Evolutionary conservation across 352 stramenopile genomes (phyloP).

Genomic region (Pythium plurisporium): DNA sequence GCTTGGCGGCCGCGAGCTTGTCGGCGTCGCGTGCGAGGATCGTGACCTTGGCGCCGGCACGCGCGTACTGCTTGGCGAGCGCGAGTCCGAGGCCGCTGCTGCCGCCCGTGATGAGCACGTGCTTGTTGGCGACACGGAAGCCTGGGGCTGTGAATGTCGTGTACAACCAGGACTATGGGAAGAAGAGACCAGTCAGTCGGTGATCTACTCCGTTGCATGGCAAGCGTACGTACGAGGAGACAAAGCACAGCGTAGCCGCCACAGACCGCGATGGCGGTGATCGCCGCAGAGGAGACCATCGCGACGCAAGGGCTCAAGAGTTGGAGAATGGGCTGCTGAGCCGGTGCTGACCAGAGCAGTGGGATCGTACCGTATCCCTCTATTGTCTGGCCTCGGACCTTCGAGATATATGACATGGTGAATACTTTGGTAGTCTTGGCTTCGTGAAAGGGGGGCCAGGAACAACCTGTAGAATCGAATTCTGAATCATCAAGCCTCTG

Average conservation of each 20-base stretch:
- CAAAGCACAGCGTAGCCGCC: conserved; percentile 33
- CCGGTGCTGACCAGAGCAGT: too few species aligned
- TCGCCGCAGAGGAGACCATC: conserved; percentile 3
- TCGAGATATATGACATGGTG: too few species aligned
- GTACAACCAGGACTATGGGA: conserved; percentile 49
- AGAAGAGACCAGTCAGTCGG: neutral
- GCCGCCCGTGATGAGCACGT: conserved; percentile 53
- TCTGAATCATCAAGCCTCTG: too few species aligned
- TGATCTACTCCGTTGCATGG: neutral
- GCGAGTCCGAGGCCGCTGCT: conserved; percentile 45
- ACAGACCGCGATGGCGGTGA: neutral
- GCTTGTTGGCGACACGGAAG: conserved; percentile 43
- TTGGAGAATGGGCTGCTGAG: too few species aligned
- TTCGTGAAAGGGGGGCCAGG: too few species aligned
- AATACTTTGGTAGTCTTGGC: too few species aligned
- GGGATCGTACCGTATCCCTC: too few species aligned
- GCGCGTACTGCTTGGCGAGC: conserved; percentile 58
- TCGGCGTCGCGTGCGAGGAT: conserved; percentile 41
- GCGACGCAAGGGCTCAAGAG: too few species aligned
- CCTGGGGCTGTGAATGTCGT: conserved; percentile 37
- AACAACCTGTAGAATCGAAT: too few species aligned
- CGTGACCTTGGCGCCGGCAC: conserved; percentile 43
- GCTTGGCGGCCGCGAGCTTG: conserved; percentile 30
- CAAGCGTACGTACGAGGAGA: conserved; percentile 30
- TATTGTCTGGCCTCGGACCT: too few species aligned